Conservation (phyloP, 2,329 filamentous ascomycete genomes). For the Talaromyces sp. region DNA sequence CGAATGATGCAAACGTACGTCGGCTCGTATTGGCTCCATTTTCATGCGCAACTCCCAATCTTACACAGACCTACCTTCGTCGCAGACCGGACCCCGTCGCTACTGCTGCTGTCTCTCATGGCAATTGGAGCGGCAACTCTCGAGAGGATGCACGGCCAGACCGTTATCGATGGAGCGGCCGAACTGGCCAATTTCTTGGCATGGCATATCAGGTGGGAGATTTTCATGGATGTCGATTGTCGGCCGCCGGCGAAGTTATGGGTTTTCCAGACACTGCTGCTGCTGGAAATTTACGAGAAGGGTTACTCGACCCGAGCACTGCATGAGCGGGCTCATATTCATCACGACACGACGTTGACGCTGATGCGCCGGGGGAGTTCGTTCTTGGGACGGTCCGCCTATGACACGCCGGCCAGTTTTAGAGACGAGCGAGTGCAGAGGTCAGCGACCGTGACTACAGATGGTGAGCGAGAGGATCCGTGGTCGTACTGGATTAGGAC, state of each 20-base stretch:
- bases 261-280: slow-evolving; percentile 86
- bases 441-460: slow-evolving; percentile 49
- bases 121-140: slow-evolving; percentile 86
- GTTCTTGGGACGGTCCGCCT: slow-evolving; percentile 76
- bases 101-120: slow-evolving; percentile 84
- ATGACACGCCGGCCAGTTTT: slow-evolving; percentile 76
- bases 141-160: slow-evolving; percentile 73
- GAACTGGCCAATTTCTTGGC: slow-evolving; percentile 85
- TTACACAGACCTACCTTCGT: slow-evolving; percentile 92
- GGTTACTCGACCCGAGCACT: slow-evolving; percentile 91
- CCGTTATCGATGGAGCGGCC: slow-evolving; percentile 70
- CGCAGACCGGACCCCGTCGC: slow-evolving; percentile 77
- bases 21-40: slow-evolving; percentile 88
- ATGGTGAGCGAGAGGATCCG: slow-evolving; percentile 76
- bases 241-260: slow-evolving; percentile 89
- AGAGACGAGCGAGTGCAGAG: slow-evolving; percentile 56
- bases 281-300: slow-evolving; percentile 94
- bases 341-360: slow-evolving; percentile 92
- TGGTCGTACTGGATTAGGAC: slow-evolving; percentile 97
- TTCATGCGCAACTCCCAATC: slow-evolving; percentile 91
- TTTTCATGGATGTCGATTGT: slow-evolving; percentile 88
- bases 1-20: slow-evolving; percentile 97
- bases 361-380: slow-evolving; percentile 92
- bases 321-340: slow-evolving; percentile 92
- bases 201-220: slow-evolving; percentile 91